These are phyloP conservation scores for Gracilaria domingensis DNA, from an alignment of 23 red algal genomes.

Conservation along the genomic window DNA sequence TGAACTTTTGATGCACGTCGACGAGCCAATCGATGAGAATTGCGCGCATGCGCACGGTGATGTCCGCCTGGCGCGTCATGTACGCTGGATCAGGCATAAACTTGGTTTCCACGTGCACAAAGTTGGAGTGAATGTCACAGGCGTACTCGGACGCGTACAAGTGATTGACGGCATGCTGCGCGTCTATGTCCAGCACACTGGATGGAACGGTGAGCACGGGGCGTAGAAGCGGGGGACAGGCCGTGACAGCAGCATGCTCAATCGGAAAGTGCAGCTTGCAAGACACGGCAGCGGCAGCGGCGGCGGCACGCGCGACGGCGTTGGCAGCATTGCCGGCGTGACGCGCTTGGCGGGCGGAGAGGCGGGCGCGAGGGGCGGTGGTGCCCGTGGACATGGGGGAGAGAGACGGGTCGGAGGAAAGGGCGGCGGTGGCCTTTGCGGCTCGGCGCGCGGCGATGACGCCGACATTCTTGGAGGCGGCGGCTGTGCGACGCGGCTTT, in stretches of 20 bases:
- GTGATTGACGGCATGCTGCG: conserved; percentile 69
- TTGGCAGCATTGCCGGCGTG: conserved; percentile 9
- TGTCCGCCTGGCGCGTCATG: conserved; percentile 91
- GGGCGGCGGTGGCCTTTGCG: conserved; percentile 39
- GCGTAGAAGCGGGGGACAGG: not conserved
- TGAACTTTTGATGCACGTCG: conserved; percentile 93
- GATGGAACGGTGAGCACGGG: conserved; percentile 9
- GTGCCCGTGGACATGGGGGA: conserved; percentile 49
- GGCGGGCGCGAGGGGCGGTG: conserved; percentile 20
- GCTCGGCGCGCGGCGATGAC: conserved; percentile 55
- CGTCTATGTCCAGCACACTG: conserved; percentile 52
- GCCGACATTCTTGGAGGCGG: conserved; percentile 12
- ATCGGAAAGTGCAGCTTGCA: conserved; percentile 49
- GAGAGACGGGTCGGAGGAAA: conserved; percentile 4
- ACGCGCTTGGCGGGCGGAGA: conserved; percentile 15
- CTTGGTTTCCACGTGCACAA: conserved; percentile 46
- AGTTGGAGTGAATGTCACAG: conserved; percentile 73
- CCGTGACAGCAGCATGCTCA: not conserved
- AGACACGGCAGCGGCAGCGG: conserved; percentile 52
- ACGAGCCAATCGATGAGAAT: conserved; percentile 99
- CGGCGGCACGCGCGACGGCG: conserved; percentile 19
- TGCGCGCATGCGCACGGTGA: conserved; percentile 93
- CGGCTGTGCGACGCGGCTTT: conserved; percentile 41
- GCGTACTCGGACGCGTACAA: conserved; percentile 73
- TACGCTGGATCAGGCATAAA: conserved; percentile 90